Percentiles rank a stretch among this genome's conserved stretches.
Evolutionary conservation across 345 rosid species (phyloP).

Genomic region (Murraya koenigii): DNA sequence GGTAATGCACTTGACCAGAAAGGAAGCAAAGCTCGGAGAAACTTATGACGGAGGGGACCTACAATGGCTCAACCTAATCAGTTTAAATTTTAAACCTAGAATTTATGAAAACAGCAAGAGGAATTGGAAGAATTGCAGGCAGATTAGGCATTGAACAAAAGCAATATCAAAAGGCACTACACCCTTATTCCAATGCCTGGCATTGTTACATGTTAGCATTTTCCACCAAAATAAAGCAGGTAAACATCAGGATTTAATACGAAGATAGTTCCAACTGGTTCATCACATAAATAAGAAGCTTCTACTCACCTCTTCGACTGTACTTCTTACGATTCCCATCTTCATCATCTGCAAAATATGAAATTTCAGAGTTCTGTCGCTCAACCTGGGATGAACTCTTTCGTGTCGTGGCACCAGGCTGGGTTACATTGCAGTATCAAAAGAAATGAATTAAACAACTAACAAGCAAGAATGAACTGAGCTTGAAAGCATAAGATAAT

Average conservation of each 20-base stretch:
- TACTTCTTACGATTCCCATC: slow-evolving; percentile 83
- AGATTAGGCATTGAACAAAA: slow-evolving; percentile 5
- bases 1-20: slow-evolving; percentile 99
- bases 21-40: slow-evolving; percentile 89
- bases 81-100: slow-evolving; percentile 3
- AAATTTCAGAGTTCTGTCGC: slow-evolving; percentile 71
- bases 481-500: background rate
- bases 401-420: slow-evolving; percentile 87
- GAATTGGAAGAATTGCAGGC: background rate
- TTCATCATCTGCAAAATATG: slow-evolving; percentile 93
- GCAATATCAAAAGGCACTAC: background rate
- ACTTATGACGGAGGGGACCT: slow-evolving; percentile 88
- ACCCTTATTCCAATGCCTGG: background rate
- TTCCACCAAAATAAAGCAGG: background rate
- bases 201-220: background rate
- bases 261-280: background rate
- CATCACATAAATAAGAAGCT: slow-evolving; percentile 1
- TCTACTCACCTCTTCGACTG: slow-evolving; percentile 72
- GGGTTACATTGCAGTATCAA: slow-evolving; percentile 27
- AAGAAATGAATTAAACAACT: slow-evolving; percentile 3
- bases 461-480: slow-evolving; percentile 6
- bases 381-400: slow-evolving; percentile 70
- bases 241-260: background rate
- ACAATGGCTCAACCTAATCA: slow-evolving; percentile 16
- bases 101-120: background rate